phyloP scores from a whole-genome alignment of 2,329 filamentous ascomycete species.

The Fusarium sulawesiense region DNA sequence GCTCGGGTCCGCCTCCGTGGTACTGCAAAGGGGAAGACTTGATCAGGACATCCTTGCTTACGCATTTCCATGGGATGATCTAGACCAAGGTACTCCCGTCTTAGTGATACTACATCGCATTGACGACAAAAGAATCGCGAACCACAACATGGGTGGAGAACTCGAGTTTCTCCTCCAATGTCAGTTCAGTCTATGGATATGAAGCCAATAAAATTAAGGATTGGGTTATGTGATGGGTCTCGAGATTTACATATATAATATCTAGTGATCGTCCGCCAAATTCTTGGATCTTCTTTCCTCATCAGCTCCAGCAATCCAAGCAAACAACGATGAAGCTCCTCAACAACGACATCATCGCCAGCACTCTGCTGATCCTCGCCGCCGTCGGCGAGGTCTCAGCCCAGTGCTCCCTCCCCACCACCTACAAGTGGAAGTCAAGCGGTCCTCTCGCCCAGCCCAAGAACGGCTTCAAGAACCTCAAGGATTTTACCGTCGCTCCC shows the following conservation, averaged over 20 bases:
- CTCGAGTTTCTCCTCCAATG: constrained; percentile 3
- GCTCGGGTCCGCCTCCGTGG: constrained; percentile 24
- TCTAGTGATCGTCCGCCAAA: background rate
- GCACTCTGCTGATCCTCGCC: constrained; percentile 17
- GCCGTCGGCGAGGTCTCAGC: constrained; percentile 10
- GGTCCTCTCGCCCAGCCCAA: constrained; percentile 20
- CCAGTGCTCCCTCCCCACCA: constrained; percentile 9
- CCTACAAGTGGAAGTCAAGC: constrained; percentile 12
- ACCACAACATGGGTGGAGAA: background rate
- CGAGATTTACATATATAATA: background rate
- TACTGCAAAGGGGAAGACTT: constrained; percentile 18
- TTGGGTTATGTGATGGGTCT: background rate
- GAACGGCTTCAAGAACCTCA: constrained; percentile 53
- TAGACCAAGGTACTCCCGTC: constrained; percentile 11
- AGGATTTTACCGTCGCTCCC: constrained; percentile 68
- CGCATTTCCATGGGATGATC: constrained; percentile 10
- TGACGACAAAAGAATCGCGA: background rate
- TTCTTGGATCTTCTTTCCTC: background rate
- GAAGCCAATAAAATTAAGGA: background rate
- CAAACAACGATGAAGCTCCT: constrained; percentile 8
- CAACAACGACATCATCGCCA: background rate
- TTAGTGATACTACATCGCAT: background rate
- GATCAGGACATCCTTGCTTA: constrained; percentile 2
- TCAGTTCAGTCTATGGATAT: background rate
- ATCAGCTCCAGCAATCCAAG: background rate